Conservation (phyloP, 177 flowering plant species). For the Vitis hybrid region DNA sequence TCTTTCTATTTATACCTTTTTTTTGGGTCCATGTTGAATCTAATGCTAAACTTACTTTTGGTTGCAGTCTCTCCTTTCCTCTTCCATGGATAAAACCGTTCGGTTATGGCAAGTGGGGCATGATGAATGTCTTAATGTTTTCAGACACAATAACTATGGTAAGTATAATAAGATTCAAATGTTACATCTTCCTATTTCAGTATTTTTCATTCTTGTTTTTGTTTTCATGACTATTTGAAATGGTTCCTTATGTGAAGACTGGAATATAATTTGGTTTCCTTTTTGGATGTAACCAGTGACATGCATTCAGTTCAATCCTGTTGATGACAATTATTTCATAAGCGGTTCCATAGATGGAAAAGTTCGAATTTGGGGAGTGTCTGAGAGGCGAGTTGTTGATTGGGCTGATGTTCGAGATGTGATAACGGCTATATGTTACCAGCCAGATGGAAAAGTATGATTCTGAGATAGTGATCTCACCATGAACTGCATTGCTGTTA, state of each 20-base stretch:
- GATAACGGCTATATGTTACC: constrained; percentile 76
- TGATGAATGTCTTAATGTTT: constrained; percentile 55
- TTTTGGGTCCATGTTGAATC: not conserved
- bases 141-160: constrained; percentile 79
- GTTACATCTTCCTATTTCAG: not conserved
- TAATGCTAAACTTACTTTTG: constrained; percentile 8
- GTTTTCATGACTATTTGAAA: not conserved
- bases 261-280: constrained; percentile 5
- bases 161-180: constrained; percentile 7
- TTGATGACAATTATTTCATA: constrained; percentile 69
- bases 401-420: constrained; percentile 76
- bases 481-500: not conserved
- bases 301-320: constrained; percentile 87
- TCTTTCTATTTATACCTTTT: not conserved
- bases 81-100: constrained; percentile 87
- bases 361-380: constrained; percentile 81
- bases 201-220: not conserved
- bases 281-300: constrained; percentile 60
- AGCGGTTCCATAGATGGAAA: constrained; percentile 97
- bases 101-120: constrained; percentile 77
- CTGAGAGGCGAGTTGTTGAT: constrained; percentile 65
- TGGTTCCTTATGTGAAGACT: not conserved
- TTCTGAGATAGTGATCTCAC: not conserved
- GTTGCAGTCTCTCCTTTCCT: constrained; percentile 75
- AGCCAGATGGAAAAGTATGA: constrained; percentile 73